A percentile compares a stretch with the other conserved stretches of the same genome.
Evolutionary conservation across 139 green algal genomes (phyloP).

Genomic region (Asterochloris sp.): DNA sequence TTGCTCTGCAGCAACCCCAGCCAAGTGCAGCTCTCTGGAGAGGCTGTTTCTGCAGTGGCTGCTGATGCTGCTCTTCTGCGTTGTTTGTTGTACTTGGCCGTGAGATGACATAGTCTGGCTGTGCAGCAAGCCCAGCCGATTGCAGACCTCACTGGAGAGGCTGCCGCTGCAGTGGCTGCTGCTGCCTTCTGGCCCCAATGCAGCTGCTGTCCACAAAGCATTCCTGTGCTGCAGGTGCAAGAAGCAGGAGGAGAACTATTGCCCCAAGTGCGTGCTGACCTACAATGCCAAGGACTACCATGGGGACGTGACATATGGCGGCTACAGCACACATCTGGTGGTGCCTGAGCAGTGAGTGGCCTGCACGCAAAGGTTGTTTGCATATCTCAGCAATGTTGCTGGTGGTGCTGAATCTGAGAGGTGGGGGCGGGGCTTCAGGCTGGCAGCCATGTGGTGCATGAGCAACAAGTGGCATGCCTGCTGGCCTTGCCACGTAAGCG

Average conservation of each 20-base stretch:
- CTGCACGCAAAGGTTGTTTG: not conserved
- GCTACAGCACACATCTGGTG: conserved; percentile 69
- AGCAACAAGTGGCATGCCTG: too few relatives aligned
- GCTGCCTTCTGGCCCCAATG: conserved; percentile 31
- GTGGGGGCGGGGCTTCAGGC: too few relatives aligned
- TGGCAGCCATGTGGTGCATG: too few relatives aligned
- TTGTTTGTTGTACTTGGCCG: too few relatives aligned
- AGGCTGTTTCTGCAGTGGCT: too few relatives aligned
- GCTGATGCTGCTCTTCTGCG: too few relatives aligned
- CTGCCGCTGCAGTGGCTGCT: not conserved
- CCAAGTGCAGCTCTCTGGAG: too few relatives aligned
- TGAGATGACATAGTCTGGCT: not conserved
- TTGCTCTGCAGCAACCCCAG: too few relatives aligned
- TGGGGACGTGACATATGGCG: conserved; percentile 58
- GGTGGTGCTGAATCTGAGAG: not conserved
- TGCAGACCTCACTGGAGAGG: not conserved
- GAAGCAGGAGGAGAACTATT: conserved; percentile 46
- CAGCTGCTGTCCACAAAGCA: conserved; percentile 25
- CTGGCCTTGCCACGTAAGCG: too few relatives aligned
- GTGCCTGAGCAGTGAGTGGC: conserved; percentile 38
- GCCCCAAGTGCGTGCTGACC: conserved; percentile 40
- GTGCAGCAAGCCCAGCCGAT: not conserved
- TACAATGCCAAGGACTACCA: conserved; percentile 65
- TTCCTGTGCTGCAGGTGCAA: conserved; percentile 24
- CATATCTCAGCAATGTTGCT: not conserved